Conservation (phyloP, 345 rosid species). For the Salix viminalis region DNA sequence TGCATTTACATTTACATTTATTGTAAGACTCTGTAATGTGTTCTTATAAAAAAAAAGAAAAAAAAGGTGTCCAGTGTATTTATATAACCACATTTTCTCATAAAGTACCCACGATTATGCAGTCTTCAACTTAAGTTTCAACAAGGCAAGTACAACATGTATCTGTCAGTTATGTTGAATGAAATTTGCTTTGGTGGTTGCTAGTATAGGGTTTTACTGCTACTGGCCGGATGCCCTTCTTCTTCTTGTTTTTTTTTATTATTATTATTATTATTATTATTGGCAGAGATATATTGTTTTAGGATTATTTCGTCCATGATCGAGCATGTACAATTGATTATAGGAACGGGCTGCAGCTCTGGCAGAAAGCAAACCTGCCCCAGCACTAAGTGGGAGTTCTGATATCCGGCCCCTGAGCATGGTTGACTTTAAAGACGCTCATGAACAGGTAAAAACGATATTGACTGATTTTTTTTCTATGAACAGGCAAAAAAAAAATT, state of each 20-base stretch:
- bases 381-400: conserved; percentile 59
- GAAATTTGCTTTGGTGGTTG: not conserved
- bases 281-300: not conserved
- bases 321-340: conserved; percentile 3
- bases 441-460: conserved; percentile 53
- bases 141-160: not conserved
- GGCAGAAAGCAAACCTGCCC: conserved; percentile 71
- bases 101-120: not conserved
- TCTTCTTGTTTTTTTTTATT: not conserved
- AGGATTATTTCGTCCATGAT: not conserved
- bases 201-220: not conserved
- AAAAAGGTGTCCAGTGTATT: not conserved
- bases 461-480: not conserved
- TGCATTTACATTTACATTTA: not conserved
- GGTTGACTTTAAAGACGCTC: conserved; percentile 79
- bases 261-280: too few relatives aligned
- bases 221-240: not conserved
- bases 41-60: not conserved
- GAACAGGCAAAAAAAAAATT: too few relatives aligned
- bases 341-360: conserved; percentile 72
- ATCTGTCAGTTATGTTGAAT: not conserved
- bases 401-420: conserved; percentile 72
- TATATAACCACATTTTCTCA: not conserved
- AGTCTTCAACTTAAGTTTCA: not conserved
- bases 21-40: not conserved